phyloP scores from a whole-genome alignment of 2,329 filamentous ascomycete species.

The Ustulina deusta region DNA sequence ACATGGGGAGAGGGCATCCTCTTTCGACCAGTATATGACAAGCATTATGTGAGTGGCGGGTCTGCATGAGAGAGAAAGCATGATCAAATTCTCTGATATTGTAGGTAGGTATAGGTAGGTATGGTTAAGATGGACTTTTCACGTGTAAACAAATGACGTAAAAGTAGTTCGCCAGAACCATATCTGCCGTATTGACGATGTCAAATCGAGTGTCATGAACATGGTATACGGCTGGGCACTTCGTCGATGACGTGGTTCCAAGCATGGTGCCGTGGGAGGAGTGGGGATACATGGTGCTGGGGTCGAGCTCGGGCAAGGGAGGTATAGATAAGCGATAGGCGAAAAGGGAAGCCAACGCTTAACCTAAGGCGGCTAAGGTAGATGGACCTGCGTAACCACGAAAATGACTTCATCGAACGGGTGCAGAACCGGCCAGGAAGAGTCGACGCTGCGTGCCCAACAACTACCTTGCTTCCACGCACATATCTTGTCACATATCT shows the following conservation, averaged over 20 bases:
- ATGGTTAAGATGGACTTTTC: background rate
- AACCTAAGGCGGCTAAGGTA: constrained; percentile 32
- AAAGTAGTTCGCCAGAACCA: background rate
- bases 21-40: background rate
- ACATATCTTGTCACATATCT: background rate
- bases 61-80: background rate
- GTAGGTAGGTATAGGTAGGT: too few relatives aligned
- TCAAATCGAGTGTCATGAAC: too few relatives aligned
- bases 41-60: background rate
- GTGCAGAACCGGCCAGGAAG: background rate
- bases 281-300: constrained; percentile 1
- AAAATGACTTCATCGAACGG: constrained; percentile 39
- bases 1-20: background rate
- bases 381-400: constrained; percentile 14
- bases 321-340: constrained; percentile 32
- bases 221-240: background rate
- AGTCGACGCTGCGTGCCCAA: background rate
- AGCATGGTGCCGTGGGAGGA: background rate
- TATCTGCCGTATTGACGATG: background rate
- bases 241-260: background rate
- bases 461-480: constrained; percentile 6
- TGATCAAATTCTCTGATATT: background rate
- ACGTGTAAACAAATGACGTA: background rate
- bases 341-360: constrained; percentile 5
- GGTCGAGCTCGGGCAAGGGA: background rate